Evolutionary conservation across 306 rosid genomes (phyloP), one percentile per base, ranked within the genome.

Genomic region (Carpinus viminea): DNA sequence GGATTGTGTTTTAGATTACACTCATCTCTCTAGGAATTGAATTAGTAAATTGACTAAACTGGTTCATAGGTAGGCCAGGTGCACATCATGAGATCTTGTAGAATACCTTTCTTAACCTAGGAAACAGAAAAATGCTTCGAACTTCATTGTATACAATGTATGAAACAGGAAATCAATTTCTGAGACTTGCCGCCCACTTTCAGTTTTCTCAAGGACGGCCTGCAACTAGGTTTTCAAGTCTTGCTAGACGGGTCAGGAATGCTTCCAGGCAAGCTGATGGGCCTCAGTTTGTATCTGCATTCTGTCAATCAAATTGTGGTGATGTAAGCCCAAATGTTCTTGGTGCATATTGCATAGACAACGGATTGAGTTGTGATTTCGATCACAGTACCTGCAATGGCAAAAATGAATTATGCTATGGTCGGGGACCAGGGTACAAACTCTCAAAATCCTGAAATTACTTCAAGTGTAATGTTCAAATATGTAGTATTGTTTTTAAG

Each of bases 241-340:
- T 85, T 80, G 87, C 94, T 51, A 87, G 82, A 76, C 94, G 96
- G 56, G 96, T 94, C 79, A 89, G 98, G 80, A 85, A 85, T 80
- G 78, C 86, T 82, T 80, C 74, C 38, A 80, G 81, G 89, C 86
- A 86, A 70, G 90, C 75, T 83, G 86, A 82, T 75, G 85, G 79
- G 80, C 93, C 96, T 75, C 80, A 62, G 74, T 94, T 94, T 86
- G 97, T 92, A 24, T 89, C 98, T 80, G 98, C 93, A 62, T 94
- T 94, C 83, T 94, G 98, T 76, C 98, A 94, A 76, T 85, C 98
- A 43, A 94, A 94, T 79, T 92, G 94, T 72, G 98, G 98, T 71
- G 98, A 94, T 85, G 98, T 94, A 72, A 94, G 96, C 84, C 98
- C 98, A 61, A 94, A 94, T 80, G 97, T 94, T 77, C 89, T 89